phyloP scores from a whole-genome alignment of 78 protist genomes.

The Tieghemostelium lacteum region DNA sequence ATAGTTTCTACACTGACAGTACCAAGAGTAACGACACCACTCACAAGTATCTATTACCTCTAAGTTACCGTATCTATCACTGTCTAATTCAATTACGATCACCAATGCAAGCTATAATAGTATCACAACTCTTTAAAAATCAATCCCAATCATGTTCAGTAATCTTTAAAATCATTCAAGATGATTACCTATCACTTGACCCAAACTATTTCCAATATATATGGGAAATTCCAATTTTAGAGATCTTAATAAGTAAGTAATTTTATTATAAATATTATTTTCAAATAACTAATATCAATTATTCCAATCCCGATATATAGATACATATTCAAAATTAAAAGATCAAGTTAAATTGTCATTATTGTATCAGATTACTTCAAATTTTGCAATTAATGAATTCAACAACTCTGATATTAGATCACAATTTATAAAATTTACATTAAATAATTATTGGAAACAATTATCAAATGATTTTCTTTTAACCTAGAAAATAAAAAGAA shows the following conservation, averaged over 20 bases:
- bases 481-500: conserved; percentile 1
- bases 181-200: conserved; percentile 39
- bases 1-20: conserved; percentile 24
- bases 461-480: conserved; percentile 21
- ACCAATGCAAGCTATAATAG: conserved; percentile 55
- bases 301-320: too few species aligned
- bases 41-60: background rate
- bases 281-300: background rate
- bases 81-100: conserved; percentile 10
- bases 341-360: conserved; percentile 24
- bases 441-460: conserved; percentile 42
- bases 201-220: conserved; percentile 53
- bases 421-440: conserved; percentile 17
- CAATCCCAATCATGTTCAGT: conserved; percentile 5
- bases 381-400: conserved; percentile 30
- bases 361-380: conserved; percentile 37
- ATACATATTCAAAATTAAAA: conserved; percentile 45
- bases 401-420: conserved; percentile 43
- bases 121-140: conserved; percentile 21
- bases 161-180: conserved; percentile 56
- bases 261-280: background rate
- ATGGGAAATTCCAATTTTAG: conserved; percentile 60
- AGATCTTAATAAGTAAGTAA: conserved; percentile 16
- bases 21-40: background rate
- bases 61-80: conserved; percentile 16